phyloP scores from a whole-genome alignment of 805 yeast species.

The Cyberlindnera euphorbiiphila region DNA sequence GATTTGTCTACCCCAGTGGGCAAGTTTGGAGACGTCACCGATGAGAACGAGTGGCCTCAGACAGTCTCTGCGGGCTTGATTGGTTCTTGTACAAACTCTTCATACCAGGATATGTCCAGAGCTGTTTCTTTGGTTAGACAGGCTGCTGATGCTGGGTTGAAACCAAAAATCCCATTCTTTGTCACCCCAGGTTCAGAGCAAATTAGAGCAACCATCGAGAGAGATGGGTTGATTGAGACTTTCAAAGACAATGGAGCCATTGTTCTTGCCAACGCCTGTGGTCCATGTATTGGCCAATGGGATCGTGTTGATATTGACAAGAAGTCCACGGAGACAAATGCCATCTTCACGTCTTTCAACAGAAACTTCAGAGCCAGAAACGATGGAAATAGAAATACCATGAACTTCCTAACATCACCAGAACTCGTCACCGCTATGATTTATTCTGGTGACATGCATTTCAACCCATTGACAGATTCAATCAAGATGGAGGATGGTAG shows the following conservation, averaged over 20 bases:
- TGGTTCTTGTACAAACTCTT: conserved; percentile 98
- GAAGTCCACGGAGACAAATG: conserved; percentile 83
- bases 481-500: conserved; percentile 67
- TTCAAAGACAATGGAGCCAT: conserved; percentile 91
- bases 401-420: conserved; percentile 98
- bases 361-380: conserved; percentile 98
- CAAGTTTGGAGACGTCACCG: conserved; percentile 77
- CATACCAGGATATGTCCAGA: conserved; percentile 97
- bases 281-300: conserved; percentile 99
- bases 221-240: conserved; percentile 89
- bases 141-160: conserved; percentile 87
- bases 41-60: conserved; percentile 86
- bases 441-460: conserved; percentile 87
- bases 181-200: conserved; percentile 99
- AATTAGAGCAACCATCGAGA: conserved; percentile 95
- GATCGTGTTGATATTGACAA: conserved; percentile 84
- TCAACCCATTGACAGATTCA: conserved; percentile 88
- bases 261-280: conserved; percentile 97
- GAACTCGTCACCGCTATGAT: conserved; percentile 97
- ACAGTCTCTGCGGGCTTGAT: conserved; percentile 92
- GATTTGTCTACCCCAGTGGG: conserved; percentile 96
- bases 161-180: conserved; percentile 86
- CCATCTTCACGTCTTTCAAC: conserved; percentile 95
- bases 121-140: conserved; percentile 89
- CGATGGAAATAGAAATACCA: conserved; percentile 96